These are phyloP conservation scores for Henningerozyma blattae DNA, from an alignment of 805 yeast genomes.

Conservation along the genomic window DNA sequence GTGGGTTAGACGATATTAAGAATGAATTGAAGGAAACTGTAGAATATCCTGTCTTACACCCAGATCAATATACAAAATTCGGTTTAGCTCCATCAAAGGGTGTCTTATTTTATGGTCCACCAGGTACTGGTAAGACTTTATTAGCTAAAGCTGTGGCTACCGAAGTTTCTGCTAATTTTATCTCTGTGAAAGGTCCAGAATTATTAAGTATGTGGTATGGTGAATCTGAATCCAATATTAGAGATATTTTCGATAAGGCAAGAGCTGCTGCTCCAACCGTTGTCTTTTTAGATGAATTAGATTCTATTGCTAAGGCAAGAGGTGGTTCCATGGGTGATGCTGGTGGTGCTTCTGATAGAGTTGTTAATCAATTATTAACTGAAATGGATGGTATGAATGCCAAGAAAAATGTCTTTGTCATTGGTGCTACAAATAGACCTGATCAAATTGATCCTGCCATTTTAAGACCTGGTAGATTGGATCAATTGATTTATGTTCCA, in stretches of 20 bases:
- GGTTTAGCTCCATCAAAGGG: conserved; percentile 98
- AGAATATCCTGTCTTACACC: conserved; percentile 96
- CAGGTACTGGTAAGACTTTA: conserved; percentile 99
- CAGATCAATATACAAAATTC: conserved; percentile 96
- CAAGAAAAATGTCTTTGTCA: conserved; percentile 95
- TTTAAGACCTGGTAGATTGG: conserved; percentile 97
- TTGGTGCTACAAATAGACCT: conserved; percentile 99
- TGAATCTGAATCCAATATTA: conserved; percentile 93
- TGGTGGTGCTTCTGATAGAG: conserved; percentile 97
- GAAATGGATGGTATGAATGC: conserved; percentile 99
- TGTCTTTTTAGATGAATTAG: conserved; percentile 95
- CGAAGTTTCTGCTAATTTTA: conserved; percentile 96
- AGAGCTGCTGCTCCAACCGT: conserved; percentile 99
- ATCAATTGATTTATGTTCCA: conserved; percentile 96
- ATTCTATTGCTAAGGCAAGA: conserved; percentile 96
- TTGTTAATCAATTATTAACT: conserved; percentile 90
- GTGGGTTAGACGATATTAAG: conserved; percentile 94
- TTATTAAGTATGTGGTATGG: conserved; percentile 97
- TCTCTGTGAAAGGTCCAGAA: conserved; percentile 47
- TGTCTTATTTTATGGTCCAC: conserved; percentile 97
- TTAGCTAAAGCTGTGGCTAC: conserved; percentile 99
- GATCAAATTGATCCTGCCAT: conserved; percentile 99
- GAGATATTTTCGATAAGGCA: conserved; percentile 96
- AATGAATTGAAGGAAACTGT: conserved; percentile 97
- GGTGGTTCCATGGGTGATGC: conserved; percentile 94